Base-by-base conservation (phyloP, 2,329 filamentous ascomycete species). In the Aspergillus floridensis region DNA sequence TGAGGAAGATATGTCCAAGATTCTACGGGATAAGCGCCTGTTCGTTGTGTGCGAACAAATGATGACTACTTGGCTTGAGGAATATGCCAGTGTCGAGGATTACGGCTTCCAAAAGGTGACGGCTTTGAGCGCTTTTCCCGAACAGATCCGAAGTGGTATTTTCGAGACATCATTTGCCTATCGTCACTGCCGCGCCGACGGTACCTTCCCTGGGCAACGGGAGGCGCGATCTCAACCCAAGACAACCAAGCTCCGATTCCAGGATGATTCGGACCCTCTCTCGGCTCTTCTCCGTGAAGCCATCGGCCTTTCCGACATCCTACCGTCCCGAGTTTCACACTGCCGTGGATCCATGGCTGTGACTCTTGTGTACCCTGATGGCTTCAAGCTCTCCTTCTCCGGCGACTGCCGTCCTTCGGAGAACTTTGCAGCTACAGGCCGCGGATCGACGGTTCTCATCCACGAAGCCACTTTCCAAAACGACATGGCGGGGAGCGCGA, bases 391-490 rank as follows among this genome's bases (percentile, higher is more conserved):
- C 59, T 91, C 92, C 49, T 99, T 96, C 78, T 96, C 91, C 4
- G 95, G 95, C 58, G 95, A 99, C 79, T 98, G 93, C 73, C 85
- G 95, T 6, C 95, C 95, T 0, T 91, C 86, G 4, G 68, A 77
- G 2, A 71, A 77, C 0, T 97, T 99, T 70, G 85, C 86, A 0
- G 66, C 75, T 12, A 89, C 93, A 53, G 96, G 91, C 49, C 78
- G 79, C 49, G 87, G 87, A 62, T 88, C 89, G 2, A 96, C 93
- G 14, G 83, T 99, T 6, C 85, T 97, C 5, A 86, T 99, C 58
- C 95, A 99, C 79, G 95, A 99, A 81, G 93, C 92, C 63, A 99
- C 95, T 0, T 98, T 99, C 71, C 91, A 95, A 66, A 91, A 96
- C 71, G 91, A 95, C 68, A 84, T 96, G 67, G 68, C 76, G 44